phyloP scores from a whole-genome alignment of 2,329 filamentous ascomycete genomes.

The Alternaria viburni region DNA sequence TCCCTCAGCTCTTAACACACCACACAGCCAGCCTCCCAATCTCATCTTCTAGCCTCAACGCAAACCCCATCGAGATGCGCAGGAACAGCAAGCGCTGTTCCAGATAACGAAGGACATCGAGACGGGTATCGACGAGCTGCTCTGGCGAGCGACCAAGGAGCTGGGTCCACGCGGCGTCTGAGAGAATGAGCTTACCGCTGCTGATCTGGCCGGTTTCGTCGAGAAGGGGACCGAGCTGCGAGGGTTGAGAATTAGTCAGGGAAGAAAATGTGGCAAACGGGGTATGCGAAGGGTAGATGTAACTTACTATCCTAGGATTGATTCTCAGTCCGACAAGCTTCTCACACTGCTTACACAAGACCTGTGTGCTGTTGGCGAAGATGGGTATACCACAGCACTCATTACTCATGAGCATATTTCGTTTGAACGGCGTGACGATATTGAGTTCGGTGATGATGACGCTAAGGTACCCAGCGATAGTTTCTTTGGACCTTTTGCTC shows the following conservation, averaged over 20 bases:
- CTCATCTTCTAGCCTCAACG: slow-evolving; percentile 53
- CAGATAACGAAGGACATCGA: slow-evolving; percentile 54
- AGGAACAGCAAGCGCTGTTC: slow-evolving; percentile 61
- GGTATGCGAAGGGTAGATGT: background rate
- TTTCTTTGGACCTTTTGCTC: slow-evolving; percentile 37
- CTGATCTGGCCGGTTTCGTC: slow-evolving; percentile 64
- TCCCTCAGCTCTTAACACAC: slow-evolving; percentile 35
- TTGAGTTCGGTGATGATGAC: slow-evolving; percentile 53
- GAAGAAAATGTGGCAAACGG: background rate
- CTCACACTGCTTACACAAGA: slow-evolving; percentile 52
- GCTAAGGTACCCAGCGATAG: slow-evolving; percentile 53
- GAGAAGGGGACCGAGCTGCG: slow-evolving; percentile 51
- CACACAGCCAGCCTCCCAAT: slow-evolving; percentile 42
- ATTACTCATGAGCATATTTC: slow-evolving; percentile 54
- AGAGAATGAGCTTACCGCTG: slow-evolving; percentile 61
- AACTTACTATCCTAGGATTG: slow-evolving; percentile 51
- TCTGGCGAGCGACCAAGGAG: slow-evolving; percentile 54
- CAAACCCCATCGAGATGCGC: slow-evolving; percentile 62
- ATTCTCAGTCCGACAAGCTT: slow-evolving; percentile 44
- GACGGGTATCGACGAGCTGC: slow-evolving; percentile 51
- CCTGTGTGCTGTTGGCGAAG: slow-evolving; percentile 57
- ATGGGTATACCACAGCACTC: slow-evolving; percentile 61
- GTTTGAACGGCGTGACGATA: slow-evolving; percentile 48
- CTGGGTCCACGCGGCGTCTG: slow-evolving; percentile 59
- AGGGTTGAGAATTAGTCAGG: background rate